phyloP scores from a whole-genome alignment of 306 rosid genomes.

The Vigna reflexopilosa region DNA sequence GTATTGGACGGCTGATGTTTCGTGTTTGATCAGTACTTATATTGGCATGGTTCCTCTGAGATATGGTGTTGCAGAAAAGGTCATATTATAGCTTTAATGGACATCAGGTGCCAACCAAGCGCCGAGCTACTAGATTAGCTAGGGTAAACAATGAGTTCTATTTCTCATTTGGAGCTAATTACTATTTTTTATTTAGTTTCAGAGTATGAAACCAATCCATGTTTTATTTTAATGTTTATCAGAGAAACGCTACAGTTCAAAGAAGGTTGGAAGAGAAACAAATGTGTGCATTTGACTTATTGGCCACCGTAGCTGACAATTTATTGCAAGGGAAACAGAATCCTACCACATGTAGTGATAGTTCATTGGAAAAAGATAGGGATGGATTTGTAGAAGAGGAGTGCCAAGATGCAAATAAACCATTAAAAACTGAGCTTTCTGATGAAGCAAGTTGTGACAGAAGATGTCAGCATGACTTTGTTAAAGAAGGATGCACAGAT shows the following conservation, averaged over 20 bases:
- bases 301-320: constrained; percentile 86
- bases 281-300: constrained; percentile 83
- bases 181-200: constrained; percentile 19
- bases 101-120: constrained; percentile 71
- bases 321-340: constrained; percentile 68
- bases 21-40: constrained; percentile 44
- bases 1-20: constrained; percentile 37
- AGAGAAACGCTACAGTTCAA: constrained; percentile 64
- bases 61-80: constrained; percentile 84
- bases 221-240: constrained; percentile 33
- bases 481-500: constrained; percentile 44
- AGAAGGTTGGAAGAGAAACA: constrained; percentile 60
- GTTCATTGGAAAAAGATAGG: constrained; percentile 53
- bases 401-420: constrained; percentile 46
- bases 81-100: constrained; percentile 83
- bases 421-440: constrained; percentile 58
- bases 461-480: constrained; percentile 28
- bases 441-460: constrained; percentile 56
- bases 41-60: constrained; percentile 77
- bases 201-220: background rate
- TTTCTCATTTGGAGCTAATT: constrained; percentile 16
- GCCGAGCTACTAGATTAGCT: constrained; percentile 73
- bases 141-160: constrained; percentile 62
- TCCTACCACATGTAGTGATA: constrained; percentile 53
- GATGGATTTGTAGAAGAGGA: constrained; percentile 41